Percentiles rank a stretch among this genome's conserved stretches.
Evolutionary conservation across 2,329 filamentous ascomycete species (phyloP).

Genomic region (Sporothrix dimorphospora): DNA sequence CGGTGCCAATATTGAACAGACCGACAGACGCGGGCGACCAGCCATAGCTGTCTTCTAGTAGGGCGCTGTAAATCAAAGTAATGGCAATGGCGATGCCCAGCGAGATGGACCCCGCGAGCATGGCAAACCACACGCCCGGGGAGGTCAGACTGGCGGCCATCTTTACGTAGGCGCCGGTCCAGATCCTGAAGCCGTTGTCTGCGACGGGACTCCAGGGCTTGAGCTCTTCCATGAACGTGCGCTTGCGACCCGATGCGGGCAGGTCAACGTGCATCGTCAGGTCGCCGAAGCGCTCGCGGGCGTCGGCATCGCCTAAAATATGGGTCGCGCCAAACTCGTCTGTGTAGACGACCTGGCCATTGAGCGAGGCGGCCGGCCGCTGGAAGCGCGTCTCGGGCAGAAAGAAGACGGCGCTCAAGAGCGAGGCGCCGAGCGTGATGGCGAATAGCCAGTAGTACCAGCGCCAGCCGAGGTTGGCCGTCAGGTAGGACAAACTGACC

Average conservation of each 20-base stretch:
- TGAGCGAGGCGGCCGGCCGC: not conserved
- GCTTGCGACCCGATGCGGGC: not conserved
- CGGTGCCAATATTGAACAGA: not conserved
- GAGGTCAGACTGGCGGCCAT: not conserved
- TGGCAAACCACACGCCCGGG: not conserved
- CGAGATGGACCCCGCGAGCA: not conserved
- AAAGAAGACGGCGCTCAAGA: not conserved
- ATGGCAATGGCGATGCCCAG: not conserved
- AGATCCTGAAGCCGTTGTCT: not conserved
- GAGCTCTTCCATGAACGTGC: not conserved
- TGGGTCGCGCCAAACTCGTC: constrained; percentile 3
- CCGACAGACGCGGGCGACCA: not conserved
- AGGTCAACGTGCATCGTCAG: not conserved
- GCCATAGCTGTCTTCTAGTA: not conserved
- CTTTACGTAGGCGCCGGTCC: not conserved
- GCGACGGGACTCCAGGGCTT: not conserved
- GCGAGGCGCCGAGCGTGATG: not conserved
- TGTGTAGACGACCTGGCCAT: not conserved
- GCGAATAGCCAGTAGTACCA: constrained; percentile 1
- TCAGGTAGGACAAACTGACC: not conserved
- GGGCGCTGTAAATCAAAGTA: not conserved
- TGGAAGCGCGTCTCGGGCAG: not conserved
- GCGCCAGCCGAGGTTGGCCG: not conserved
- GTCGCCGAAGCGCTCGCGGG: not conserved
- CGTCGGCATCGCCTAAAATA: not conserved